Base-by-base conservation (phyloP, 2,329 filamentous ascomycete genomes). In the Byssothecium circinans region DNA sequence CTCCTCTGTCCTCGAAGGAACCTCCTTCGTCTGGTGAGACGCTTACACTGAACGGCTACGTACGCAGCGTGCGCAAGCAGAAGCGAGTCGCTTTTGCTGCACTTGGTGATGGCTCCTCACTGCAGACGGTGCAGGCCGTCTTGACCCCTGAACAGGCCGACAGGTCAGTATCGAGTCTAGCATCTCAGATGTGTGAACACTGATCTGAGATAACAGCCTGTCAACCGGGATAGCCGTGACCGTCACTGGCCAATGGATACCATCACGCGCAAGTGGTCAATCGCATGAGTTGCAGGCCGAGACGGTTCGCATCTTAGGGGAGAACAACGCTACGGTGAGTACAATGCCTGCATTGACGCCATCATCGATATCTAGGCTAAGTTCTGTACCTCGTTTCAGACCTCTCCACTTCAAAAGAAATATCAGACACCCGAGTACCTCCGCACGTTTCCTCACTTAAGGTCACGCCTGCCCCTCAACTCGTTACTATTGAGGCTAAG, bases 391-490 rank as follows among this genome's bases (percentile, higher is more conserved):
- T 33, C 23, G 37, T 43, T 57, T 33, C 45, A 97, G 88, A 88
- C 86, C 53, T 95, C 89, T 67, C 94, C 94, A 2, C 83, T 99
- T 19, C 94, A 99, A 73, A 96, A 96, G 73, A 97, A 97, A 74
- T 96, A 94, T 61, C 91, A 96, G 61, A 89, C 86, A 4, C 78
- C 87, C 41, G 92, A 97, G 67, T 97, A 87, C 69, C 82, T 99
- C 52, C 87, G 94, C 49, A 88, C 87, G 11, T 81, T 96, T 43
- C 90, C 92, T 41, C 94, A 99, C 73, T 79, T 99, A 49, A 87
- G 94, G 48, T 75, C 88, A 54, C 87, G 92, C 61, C 85, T 89
- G 15, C 88, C 89, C 0, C 81, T 89, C 66, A 91, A 95, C 71
- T 82, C 90, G 20, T 79, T 90, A 34, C 75, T 96, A 50, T 78